Evolutionary conservation across 148 eudicot genomes (phyloP), one percentile per base, ranked within the genome.

Genomic region (Talinum fruticosum): DNA sequence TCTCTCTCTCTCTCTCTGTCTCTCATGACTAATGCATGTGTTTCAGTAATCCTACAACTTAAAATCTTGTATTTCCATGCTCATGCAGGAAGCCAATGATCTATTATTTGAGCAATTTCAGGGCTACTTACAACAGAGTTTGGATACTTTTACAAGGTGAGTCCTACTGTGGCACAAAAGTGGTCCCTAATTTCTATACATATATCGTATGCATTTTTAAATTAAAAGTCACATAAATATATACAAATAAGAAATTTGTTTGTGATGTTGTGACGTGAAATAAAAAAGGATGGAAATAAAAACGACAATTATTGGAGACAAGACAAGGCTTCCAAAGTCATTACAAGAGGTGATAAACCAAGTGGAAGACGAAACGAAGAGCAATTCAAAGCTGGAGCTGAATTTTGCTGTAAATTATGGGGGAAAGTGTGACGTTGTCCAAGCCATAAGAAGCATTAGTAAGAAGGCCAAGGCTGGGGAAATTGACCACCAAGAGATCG

Each of bases 241-340:
- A 18, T 10, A 53, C n/a, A n/a, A n/a, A n/a, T n/a, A n/a, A n/a
- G n/a, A n/a, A n/a, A n/a, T n/a, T n/a, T n/a, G n/a, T n/a, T n/a
- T n/a, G n/a, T n/a, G n/a, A n/a, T n/a, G n/a, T n/a, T n/a, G n/a
- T 19, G 24, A 12, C 1, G 19, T 8, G 61, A 19, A 23, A 54
- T 19, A 45, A 41, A 45, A 33, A 51, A 78, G 80, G 38, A 36
- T 36, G 51, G 75, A 69, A 8, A 41, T 78, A 78, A 53, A 30
- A 54, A 29, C 70, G 19, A 14, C 34, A 2, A 28, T 77, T 26
- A 36, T 77, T n/a, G 79, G 79, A 77, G 74, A 77, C 18, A 70
- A 30, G 35, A 66, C 37, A 18, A 30, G 19, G 37, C 69, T 66
- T 33, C 69, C 69, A 19, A 29, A 66, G 37, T 1, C 4, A 0